Evolutionary conservation across 2,329 filamentous ascomycete genomes (phyloP).

Genomic region (Aspergillus chevalieri): DNA sequence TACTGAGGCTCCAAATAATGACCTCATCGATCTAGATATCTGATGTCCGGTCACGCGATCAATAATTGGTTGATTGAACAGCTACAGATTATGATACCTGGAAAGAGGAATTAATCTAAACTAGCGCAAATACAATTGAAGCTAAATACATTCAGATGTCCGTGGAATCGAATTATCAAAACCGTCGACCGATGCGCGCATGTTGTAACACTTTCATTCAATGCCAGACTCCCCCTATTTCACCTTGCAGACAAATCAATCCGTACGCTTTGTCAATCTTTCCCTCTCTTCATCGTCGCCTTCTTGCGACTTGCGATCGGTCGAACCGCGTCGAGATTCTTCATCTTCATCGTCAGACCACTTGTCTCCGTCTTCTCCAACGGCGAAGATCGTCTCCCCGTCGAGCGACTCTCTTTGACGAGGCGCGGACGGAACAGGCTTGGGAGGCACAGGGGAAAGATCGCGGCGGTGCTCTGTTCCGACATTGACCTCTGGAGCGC

Average conservation of each 20-base stretch:
- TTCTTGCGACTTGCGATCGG: too few relatives aligned
- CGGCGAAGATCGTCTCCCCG: slow-evolving; percentile 91
- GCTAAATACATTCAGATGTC: not conserved
- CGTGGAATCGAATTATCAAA: not conserved
- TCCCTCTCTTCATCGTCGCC: slow-evolving; percentile 37
- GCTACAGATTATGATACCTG: not conserved
- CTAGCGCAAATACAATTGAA: not conserved
- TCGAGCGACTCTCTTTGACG: slow-evolving; percentile 61
- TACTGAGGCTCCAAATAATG: not conserved
- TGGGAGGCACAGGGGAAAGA: slow-evolving; percentile 40
- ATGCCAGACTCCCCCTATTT: too few relatives aligned
- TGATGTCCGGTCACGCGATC: not conserved
- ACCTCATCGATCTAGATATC: not conserved
- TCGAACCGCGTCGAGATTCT: slow-evolving; percentile 42
- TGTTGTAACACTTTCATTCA: slow-evolving; percentile 25
- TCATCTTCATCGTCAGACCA: slow-evolving; percentile 66
- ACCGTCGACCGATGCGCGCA: slow-evolving; percentile 4
- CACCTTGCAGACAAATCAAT: not conserved
- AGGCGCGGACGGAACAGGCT: slow-evolving; percentile 46
- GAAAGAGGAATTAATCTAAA: not conserved
- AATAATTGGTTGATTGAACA: not conserved
- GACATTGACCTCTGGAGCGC: slow-evolving; percentile 31
- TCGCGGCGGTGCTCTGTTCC: slow-evolving; percentile 27
- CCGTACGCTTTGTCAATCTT: slow-evolving; percentile 37
- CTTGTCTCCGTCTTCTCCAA: slow-evolving; percentile 78